Conservation (phyloP, 805 yeast genomes). For the Metschnikowia matae region DNA sequence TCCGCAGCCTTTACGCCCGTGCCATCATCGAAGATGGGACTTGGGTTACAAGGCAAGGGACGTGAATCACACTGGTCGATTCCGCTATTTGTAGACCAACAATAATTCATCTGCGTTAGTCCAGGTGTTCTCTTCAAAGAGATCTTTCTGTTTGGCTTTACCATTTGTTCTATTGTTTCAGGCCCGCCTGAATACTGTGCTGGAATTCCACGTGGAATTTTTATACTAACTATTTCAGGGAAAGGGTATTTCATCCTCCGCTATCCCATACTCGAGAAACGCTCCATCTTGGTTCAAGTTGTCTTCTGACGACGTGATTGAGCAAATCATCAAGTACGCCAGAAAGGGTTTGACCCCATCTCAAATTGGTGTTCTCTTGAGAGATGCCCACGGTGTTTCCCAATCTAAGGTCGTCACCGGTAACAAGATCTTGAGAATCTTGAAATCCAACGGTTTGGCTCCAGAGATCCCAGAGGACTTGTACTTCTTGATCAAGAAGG, state of each 20-base stretch:
- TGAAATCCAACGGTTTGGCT: slow-evolving; percentile 99
- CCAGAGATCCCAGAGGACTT: slow-evolving; percentile 99
- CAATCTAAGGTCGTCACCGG: slow-evolving; percentile 97
- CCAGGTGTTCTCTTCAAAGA: background rate
- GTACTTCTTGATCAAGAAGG: slow-evolving; percentile 98
- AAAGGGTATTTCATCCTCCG: slow-evolving; percentile 98
- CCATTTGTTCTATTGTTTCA: background rate
- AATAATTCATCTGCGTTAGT: background rate
- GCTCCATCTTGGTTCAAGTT: slow-evolving; percentile 99
- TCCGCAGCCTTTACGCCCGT: background rate
- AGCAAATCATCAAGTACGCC: slow-evolving; percentile 98
- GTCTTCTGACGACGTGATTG: slow-evolving; percentile 91
- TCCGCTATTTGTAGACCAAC: slow-evolving; percentile 43
- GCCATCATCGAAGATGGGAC: background rate
- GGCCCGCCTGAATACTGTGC: slow-evolving; percentile 4
- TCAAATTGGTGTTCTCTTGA: slow-evolving; percentile 97
- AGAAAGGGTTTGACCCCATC: slow-evolving; percentile 99
- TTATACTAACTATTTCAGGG: slow-evolving; percentile 53
- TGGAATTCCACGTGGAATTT: background rate
- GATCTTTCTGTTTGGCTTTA: no score
- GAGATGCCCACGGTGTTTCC: slow-evolving; percentile 99
- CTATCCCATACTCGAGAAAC: slow-evolving; percentile 98
- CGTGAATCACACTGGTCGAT: slow-evolving; percentile 39
- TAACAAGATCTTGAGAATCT: slow-evolving; percentile 98
- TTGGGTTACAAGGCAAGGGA: background rate